Conservation (phyloP, 2,329 filamentous ascomycete species). For the Tolypocladium album region DNA sequence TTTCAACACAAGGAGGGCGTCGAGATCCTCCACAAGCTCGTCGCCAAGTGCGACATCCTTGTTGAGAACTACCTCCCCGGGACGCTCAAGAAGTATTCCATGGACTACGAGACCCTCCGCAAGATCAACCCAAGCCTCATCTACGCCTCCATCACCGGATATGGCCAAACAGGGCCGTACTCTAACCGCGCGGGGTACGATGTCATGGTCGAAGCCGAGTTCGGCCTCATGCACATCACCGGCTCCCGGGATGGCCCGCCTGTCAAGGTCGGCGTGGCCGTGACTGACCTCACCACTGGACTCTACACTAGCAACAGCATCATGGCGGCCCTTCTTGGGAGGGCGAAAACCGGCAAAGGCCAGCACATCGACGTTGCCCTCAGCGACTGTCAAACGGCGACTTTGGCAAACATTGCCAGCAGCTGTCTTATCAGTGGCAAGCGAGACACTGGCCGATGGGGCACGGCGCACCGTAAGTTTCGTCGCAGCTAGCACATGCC, state of each 20-base stretch:
- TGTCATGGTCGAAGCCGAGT: constrained; percentile 98
- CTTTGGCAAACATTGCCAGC: constrained; percentile 88
- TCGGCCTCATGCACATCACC: constrained; percentile 98
- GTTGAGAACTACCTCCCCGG: constrained; percentile 97
- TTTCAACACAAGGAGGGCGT: constrained; percentile 81
- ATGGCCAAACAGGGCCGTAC: constrained; percentile 91
- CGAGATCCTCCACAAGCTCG: constrained; percentile 76
- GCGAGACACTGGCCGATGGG: constrained; percentile 84
- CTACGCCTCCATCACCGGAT: constrained; percentile 94
- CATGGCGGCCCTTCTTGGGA: constrained; percentile 79
- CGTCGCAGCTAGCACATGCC: neutral
- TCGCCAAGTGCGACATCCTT: constrained; percentile 76
- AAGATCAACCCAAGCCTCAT: constrained; percentile 79
- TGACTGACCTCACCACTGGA: constrained; percentile 91
- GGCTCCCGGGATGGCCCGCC: constrained; percentile 79
- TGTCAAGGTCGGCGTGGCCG: constrained; percentile 94
- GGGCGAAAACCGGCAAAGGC: constrained; percentile 64
- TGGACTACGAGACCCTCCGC: constrained; percentile 76
- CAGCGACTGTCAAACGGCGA: constrained; percentile 91
- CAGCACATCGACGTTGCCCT: constrained; percentile 89
- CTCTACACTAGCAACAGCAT: constrained; percentile 92
- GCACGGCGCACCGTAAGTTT: constrained; percentile 77
- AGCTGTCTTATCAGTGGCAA: constrained; percentile 82
- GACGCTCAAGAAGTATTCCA: constrained; percentile 75
- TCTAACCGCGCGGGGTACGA: constrained; percentile 85